These are phyloP conservation scores for Pholiota microspora DNA, from an alignment of 768 basidiomycete species.

Conservation along the genomic window DNA sequence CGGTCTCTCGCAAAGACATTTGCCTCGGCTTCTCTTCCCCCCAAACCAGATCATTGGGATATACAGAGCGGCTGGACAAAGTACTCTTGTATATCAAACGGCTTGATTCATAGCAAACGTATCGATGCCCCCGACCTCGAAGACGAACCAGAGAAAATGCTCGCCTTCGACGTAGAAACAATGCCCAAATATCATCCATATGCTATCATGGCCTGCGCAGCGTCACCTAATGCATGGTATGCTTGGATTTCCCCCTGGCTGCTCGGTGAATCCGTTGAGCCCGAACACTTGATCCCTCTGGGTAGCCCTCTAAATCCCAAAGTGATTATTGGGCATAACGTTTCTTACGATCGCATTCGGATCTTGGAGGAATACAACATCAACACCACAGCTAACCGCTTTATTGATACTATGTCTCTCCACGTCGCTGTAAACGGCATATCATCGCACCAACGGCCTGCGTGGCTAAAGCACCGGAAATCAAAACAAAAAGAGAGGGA, in stretches of 20 bases:
- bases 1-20: conserved; percentile 64
- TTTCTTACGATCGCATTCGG: conserved; percentile 89
- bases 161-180: conserved; percentile 94
- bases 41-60: conserved; percentile 48
- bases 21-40: conserved; percentile 52
- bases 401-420: conserved; percentile 91
- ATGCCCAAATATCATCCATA: conserved; percentile 80
- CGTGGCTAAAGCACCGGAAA: conserved; percentile 88
- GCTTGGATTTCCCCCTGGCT: conserved; percentile 96
- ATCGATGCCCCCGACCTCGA: conserved; percentile 66
- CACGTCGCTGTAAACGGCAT: conserved; percentile 95
- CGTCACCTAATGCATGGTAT: conserved; percentile 85
- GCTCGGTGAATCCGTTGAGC: conserved; percentile 51
- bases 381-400: conserved; percentile 66
- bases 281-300: conserved; percentile 73
- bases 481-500: conserved; percentile 52
- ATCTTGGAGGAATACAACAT: conserved; percentile 82
- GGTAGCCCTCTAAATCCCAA: conserved; percentile 53
- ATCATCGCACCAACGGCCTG: conserved; percentile 90
- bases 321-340: conserved; percentile 90
- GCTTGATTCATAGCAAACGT: conserved; percentile 71
- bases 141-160: conserved; percentile 64
- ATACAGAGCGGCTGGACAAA: conserved; percentile 85
- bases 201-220: conserved; percentile 88
- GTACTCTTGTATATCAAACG: conserved; percentile 70